These are phyloP conservation scores for Penicillium longicatenatum DNA, from an alignment of 495 filamentous ascomycete species.

Conservation along the genomic window DNA sequence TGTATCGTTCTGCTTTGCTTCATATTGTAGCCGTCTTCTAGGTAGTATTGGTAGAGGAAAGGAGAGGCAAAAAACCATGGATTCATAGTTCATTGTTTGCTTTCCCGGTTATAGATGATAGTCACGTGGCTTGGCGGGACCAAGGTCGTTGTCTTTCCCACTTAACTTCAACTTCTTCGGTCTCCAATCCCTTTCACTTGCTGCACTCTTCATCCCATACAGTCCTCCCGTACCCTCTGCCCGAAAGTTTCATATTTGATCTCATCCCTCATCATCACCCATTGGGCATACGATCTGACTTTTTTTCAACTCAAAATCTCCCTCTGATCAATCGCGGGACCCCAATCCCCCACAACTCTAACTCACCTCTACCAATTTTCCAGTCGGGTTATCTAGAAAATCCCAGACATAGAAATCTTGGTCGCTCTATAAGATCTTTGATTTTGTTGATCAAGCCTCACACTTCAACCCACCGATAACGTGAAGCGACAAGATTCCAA, in stretches of 20 bases:
- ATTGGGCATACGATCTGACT: constrained; percentile 14
- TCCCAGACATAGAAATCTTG: background rate
- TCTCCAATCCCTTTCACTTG: constrained; percentile 5
- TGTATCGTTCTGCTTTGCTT: background rate
- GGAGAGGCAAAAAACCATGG: too few relatives aligned
- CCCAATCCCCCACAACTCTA: background rate
- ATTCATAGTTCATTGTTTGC: background rate
- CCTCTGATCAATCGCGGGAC: constrained; percentile 12
- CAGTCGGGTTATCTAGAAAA: background rate
- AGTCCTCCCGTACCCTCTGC: constrained; percentile 13
- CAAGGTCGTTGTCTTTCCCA: constrained; percentile 11
- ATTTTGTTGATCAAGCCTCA: background rate
- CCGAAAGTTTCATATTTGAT: constrained; percentile 8
- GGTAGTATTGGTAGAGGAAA: too few relatives aligned
- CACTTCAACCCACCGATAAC: background rate
- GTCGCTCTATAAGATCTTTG: background rate
- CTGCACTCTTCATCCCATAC: constrained; percentile 5
- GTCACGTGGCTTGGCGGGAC: constrained; percentile 9
- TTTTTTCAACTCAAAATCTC: constrained; percentile 5
- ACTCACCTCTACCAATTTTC: background rate
- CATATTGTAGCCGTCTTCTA: too few relatives aligned
- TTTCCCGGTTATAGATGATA: background rate
- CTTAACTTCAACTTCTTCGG: constrained; percentile 11
- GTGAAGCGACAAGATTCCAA: constrained; percentile 1
- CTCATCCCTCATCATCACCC: constrained; percentile 2